Base-by-base conservation (phyloP, 2,329 filamentous ascomycete genomes). In the Trichophyton schoenleinii region DNA sequence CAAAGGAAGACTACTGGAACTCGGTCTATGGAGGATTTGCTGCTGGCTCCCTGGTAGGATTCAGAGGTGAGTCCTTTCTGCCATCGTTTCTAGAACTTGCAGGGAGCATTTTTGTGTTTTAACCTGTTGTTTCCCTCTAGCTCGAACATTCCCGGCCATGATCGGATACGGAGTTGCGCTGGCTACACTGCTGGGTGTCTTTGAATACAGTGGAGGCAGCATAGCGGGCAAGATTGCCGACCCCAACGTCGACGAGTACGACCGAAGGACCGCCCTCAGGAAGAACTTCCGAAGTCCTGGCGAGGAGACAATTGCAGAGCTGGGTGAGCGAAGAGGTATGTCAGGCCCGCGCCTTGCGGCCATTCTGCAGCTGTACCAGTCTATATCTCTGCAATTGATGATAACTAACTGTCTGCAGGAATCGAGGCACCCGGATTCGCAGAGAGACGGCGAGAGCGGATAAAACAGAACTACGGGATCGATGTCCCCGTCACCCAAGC, bases 251-350 rank as follows among this genome's bases (percentile, higher is more conserved):
- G 85, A 87, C 67, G 88, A 92, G 73, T 89, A 87, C 64, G 86
- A 85, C 69, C 82, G 85, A 73, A 91, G 91, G 77, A 85, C 92
- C 73, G 80, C 79, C 65, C 65, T 91, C 72, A 83, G 89, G 72
- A 86, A 82, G 78, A 86, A 86, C 70, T 87, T 87, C 73, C 83
- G 89, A 72, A 78, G 86, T 71, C 87, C 89, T 28, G 79, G 84
- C 59, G 87, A 89, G 72, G 87, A 96, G 78, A 95, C 89, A 1
- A 78, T 96, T 66, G 82, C 84, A 25, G 83, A 92, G 70, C 71
- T 96, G 69, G 91, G 91, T 60, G 91, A 96, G 79, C 90, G 90
- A 67, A 83, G 91, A 83, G 89, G 89, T 92, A 81, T 70, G 79
- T 75, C 60, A 7, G 28, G 28, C 11, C 7, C 8, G 7, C 20